Evolutionary conservation across 176 grass and related monocot species (phyloP).

Genomic region (Aegilops tauschii): DNA sequence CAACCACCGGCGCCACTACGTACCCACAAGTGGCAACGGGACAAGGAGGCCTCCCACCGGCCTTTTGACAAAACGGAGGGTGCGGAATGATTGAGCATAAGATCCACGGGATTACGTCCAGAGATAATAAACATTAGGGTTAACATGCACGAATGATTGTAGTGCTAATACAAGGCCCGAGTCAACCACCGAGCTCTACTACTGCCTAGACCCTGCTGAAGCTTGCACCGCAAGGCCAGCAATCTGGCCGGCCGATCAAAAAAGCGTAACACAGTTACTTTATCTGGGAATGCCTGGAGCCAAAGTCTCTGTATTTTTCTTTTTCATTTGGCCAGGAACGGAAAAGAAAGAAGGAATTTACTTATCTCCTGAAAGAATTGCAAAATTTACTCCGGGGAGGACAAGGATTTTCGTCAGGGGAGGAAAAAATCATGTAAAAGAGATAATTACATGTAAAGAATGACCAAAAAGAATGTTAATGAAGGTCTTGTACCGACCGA

Average conservation of each 20-base stretch:
- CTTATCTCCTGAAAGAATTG: constrained; percentile 59
- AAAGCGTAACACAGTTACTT: background rate
- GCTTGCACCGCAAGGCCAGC: constrained; percentile 26
- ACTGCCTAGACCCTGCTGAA: background rate
- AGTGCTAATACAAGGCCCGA: background rate
- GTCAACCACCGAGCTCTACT: constrained; percentile 30
- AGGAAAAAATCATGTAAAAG: constrained; percentile 58
- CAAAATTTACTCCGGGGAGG: constrained; percentile 59
- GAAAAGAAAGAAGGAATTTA: constrained; percentile 24
- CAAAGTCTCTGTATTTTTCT: constrained; percentile 45
- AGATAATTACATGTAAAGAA: constrained; percentile 97
- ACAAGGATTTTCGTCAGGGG: constrained; percentile 59
- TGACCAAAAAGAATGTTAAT: constrained; percentile 58
- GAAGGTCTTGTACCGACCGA: constrained; percentile 25
- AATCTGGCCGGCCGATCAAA: constrained; percentile 17
- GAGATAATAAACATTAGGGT: background rate
- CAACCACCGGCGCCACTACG: constrained; percentile 2
- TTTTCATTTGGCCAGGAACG: constrained; percentile 11
- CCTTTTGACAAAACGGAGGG: background rate
- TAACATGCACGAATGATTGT: constrained; percentile 21
- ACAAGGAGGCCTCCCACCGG: background rate
- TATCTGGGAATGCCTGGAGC: constrained; percentile 13
- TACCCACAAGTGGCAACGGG: background rate
- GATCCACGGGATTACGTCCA: background rate
- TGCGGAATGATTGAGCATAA: constrained; percentile 18